phyloP scores from a whole-genome alignment of 768 basidiomycete genomes.

The Lactifluus echinatus region DNA sequence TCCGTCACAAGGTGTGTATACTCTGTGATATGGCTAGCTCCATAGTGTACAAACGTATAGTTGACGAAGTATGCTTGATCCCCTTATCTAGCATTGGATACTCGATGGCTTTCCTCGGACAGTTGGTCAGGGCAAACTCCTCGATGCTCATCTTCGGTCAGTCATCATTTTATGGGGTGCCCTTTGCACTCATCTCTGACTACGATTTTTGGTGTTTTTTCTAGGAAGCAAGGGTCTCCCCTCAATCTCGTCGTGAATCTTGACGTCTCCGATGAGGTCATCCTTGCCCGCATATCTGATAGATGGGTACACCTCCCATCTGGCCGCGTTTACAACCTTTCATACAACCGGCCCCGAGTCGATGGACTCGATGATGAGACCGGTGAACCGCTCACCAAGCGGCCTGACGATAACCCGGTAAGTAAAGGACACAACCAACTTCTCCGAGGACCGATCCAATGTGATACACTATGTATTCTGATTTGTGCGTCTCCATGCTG shows the following conservation, averaged over 20 bases:
- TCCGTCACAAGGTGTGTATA: constrained; percentile 54
- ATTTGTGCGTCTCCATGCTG: no score
- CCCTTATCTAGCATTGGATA: constrained; percentile 66
- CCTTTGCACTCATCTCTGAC: no score
- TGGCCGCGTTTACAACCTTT: constrained; percentile 83
- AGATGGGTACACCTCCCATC: constrained; percentile 86
- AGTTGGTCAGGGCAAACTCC: constrained; percentile 68
- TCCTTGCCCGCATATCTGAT: constrained; percentile 79
- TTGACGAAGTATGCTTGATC: neutral
- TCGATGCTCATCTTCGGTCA: constrained; percentile 69
- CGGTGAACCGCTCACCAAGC: constrained; percentile 78
- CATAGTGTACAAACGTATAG: neutral
- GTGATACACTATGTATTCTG: no score
- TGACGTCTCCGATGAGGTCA: constrained; percentile 81
- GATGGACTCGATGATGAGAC: constrained; percentile 79
- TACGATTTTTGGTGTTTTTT: neutral
- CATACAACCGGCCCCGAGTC: constrained; percentile 77
- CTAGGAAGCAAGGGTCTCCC: constrained; percentile 52
- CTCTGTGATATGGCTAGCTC: no score
- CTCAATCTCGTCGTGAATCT: constrained; percentile 79
- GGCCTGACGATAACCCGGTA: constrained; percentile 87
- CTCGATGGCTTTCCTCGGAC: constrained; percentile 91
- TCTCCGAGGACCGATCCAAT: no score
- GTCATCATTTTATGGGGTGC: constrained; percentile 18
- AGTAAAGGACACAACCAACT: no score